Evolutionary conservation across 306 rosid species (phyloP), one percentile per base, ranked within the genome.

Genomic region (Cucurbita maxima): DNA sequence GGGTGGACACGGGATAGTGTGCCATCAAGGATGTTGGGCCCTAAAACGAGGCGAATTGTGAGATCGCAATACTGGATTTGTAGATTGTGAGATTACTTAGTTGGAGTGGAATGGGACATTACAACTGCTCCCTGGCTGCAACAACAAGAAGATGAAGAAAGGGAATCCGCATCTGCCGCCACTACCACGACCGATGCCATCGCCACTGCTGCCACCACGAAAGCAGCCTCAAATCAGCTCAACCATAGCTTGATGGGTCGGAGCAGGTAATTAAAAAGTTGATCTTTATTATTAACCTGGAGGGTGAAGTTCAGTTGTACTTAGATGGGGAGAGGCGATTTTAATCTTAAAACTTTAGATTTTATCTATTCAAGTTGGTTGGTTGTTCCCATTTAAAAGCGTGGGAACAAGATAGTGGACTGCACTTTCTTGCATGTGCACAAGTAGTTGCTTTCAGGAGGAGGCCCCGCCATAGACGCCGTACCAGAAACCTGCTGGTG

Each of bases 381-480:
- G 7, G 47, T 43, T 9, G 47, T 43, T 48, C 6, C 54, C 8
- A 50, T 50, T 50, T 14, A 12, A 45, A 6, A 36, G 1, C 19
- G 58, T 74, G 88, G 92, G 97, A 93, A 76, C 93, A 90, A 81
- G 98, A 93, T 70, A 88, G 96, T 47, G 98, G 98, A 18, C 97
- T 93, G 58, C 97, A 93, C 37, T 92, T 90, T 45, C 92, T 93
- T 45, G 97, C 97, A 0, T 93, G 98, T 58, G 97, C 98, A 0
- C 96, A 93, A 75, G 96, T 97, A 36, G 96, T 88, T 30, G 34
- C 34, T 30, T 30, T 30, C 34, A 30, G 94, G 97, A 0, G 88
- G 90, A 0, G 96, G 92, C 10, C 77, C 86, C 0, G 72, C 62
- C 61, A 12, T 82, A 0, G 96, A 90, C 6, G 15, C 85, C 0